Evolutionary conservation across 2,329 filamentous ascomycete genomes (phyloP), one percentile per base, ranked within the genome.

Genomic region (Fusarium cicatricum): DNA sequence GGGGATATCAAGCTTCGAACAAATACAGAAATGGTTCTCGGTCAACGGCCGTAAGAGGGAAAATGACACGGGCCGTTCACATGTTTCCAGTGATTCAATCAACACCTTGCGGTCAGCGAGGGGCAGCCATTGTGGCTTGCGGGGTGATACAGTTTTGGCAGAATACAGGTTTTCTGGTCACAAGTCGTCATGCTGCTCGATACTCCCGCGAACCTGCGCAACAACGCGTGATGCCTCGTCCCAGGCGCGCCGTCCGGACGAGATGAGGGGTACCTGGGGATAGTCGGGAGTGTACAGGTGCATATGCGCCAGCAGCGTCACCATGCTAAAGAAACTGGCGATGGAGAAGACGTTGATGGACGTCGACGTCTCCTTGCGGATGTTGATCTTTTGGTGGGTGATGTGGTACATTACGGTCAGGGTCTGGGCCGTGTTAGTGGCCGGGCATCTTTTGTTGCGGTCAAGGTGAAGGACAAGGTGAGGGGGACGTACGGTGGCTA

Each of bases 261-360:
- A 75, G 51, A 86, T 77, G 19, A 87, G 70, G 1, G 86, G 86
- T 48, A 88, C 80, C 48, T 84, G 77, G 9, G 84, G 82, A 69
- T 88, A 86, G 60, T 87, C 83, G 50, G 83, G 78, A 21, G 85
- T 80, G 54, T 82, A 84, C 51, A 83, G 74, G 71, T 92, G 87
- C 49, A 90, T 80, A 70, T 91, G 87, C 10, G 85, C 75, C 16
- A 92, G 79, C 44, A 92, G 75, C 11, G 84, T 83, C 47, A 86
- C 82, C 86, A 92, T 90, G 75, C 85, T 91, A 66, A 91, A 82
- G 75, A 90, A 92, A 75, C 87, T 90, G 32, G 89, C 87, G 59
- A 90, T 85, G 45, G 88, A 91, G 70, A 92, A 90, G 61, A 92
- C 87, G 64, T 87, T 86, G 60, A 92, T 83, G n/a, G 89, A 90